Percentiles rank a stretch among this genome's conserved stretches.
Conservation (phyloP, 2,329 filamentous ascomycete species). For the Coleophoma crateriformis region DNA sequence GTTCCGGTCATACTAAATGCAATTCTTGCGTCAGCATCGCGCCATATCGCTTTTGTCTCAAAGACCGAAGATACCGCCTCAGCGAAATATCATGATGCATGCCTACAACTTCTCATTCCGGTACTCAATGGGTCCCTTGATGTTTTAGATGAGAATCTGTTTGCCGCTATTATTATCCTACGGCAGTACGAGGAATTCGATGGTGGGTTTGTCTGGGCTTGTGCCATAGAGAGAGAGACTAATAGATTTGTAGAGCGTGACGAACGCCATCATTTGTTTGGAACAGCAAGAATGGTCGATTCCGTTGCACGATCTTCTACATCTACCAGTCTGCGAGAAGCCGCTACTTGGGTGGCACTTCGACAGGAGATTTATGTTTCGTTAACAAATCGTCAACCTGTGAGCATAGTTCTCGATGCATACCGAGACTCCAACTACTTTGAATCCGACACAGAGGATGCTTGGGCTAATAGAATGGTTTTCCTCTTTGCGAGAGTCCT, state of each 20-base stretch:
- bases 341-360: slow-evolving; percentile 38
- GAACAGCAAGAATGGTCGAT: slow-evolving; percentile 21
- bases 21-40: background rate
- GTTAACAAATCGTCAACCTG: slow-evolving; percentile 2
- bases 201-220: slow-evolving; percentile 11
- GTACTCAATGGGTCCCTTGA: slow-evolving; percentile 29
- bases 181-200: slow-evolving; percentile 36
- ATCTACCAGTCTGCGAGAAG: slow-evolving; percentile 33
- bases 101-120: slow-evolving; percentile 32
- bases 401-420: background rate
- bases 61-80: slow-evolving; percentile 18
- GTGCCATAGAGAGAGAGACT: background rate
- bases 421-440: background rate
- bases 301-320: slow-evolving; percentile 20
- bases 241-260: background rate
- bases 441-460: background rate
- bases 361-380: slow-evolving; percentile 4
- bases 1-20: background rate
- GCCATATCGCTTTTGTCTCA: slow-evolving; percentile 21
- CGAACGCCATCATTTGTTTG: background rate
- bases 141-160: slow-evolving; percentile 29
- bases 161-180: slow-evolving; percentile 33
- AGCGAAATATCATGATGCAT: slow-evolving; percentile 33
- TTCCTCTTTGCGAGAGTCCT: background rate
- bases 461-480: background rate